A percentile compares a stretch with the other conserved stretches of the same genome.
phyloP scores from a whole-genome alignment of 2,329 filamentous ascomycete genomes.

The Curvularia sp. region DNA sequence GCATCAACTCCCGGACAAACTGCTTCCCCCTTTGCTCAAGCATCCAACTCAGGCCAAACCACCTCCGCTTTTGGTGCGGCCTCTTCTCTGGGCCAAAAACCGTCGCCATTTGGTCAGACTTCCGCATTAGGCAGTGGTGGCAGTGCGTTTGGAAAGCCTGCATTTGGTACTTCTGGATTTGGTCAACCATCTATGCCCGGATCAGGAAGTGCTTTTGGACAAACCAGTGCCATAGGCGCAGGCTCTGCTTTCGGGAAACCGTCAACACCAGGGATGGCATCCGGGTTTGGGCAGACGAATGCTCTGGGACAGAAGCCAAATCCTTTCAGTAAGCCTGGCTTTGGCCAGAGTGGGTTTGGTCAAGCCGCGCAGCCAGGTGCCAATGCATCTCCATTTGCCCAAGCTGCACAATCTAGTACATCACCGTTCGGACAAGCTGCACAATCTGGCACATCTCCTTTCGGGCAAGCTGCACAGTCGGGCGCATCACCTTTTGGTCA shows the following conservation, averaged over 20 bases:
- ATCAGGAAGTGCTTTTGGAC: constrained; percentile 32
- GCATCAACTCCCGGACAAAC: constrained; percentile 33
- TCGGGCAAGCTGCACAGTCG: constrained; percentile 30
- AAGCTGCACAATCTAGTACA: constrained; percentile 40
- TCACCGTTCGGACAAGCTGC: constrained; percentile 40
- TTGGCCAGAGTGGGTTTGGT: constrained; percentile 51
- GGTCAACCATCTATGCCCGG: constrained; percentile 50
- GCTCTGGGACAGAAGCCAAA: constrained; percentile 34
- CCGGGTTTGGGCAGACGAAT: constrained; percentile 44
- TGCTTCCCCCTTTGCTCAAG: constrained; percentile 49
- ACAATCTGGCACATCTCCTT: constrained; percentile 29
- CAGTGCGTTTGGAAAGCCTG: constrained; percentile 52
- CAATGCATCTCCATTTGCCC: constrained; percentile 41
- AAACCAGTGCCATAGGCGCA: constrained; percentile 21
- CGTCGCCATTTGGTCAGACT: constrained; percentile 42
- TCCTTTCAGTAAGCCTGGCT: constrained; percentile 53
- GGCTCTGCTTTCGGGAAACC: constrained; percentile 47
- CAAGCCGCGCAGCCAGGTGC: constrained; percentile 52
- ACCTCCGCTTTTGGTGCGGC: constrained; percentile 51
- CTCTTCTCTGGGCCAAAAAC: constrained; percentile 35
- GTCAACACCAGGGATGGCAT: constrained; percentile 36
- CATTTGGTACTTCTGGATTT: constrained; percentile 42
- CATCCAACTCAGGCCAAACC: constrained; percentile 33
- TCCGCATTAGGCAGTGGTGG: constrained; percentile 35
- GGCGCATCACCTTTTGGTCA: constrained; percentile 22